Evolutionary conservation across 495 filamentous ascomycete species (phyloP).

Genomic region (Evernia prunastri): DNA sequence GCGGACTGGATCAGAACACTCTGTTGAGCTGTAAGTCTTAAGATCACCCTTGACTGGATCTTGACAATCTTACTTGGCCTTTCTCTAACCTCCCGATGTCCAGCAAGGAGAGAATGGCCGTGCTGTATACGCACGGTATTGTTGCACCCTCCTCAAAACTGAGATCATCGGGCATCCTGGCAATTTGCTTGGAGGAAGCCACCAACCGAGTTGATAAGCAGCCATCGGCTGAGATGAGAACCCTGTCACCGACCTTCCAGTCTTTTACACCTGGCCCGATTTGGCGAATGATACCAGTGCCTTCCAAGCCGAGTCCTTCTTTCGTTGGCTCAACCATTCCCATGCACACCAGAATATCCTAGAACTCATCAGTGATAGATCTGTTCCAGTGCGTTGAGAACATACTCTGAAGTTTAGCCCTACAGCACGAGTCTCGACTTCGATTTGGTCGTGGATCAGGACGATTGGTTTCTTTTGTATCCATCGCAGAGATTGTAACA

Average conservation of each 20-base stretch:
- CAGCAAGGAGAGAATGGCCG: conserved; percentile 29
- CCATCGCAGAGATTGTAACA: conserved; percentile 31
- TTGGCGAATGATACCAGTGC: neutral
- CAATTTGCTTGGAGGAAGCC: conserved; percentile 11
- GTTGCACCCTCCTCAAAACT: conserved; percentile 32
- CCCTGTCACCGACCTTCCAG: conserved; percentile 37
- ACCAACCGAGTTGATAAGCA: conserved; percentile 16
- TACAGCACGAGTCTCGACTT: conserved; percentile 30
- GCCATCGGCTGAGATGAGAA: conserved; percentile 21
- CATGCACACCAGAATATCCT: conserved; percentile 37
- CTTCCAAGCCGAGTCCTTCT: no score
- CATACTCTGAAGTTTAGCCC: conserved; percentile 41
- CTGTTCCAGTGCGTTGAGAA: neutral
- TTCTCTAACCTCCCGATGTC: conserved; percentile 22
- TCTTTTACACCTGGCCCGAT: conserved; percentile 35
- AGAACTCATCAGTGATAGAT: no score
- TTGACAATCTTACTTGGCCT: conserved; percentile 34
- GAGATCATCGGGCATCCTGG: conserved; percentile 27
- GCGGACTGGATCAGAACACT: conserved; percentile 38
- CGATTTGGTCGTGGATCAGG: conserved; percentile 35
- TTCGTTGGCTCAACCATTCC: conserved; percentile 29
- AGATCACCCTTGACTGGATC: no score
- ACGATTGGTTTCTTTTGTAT: conserved; percentile 25
- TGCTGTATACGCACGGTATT: conserved; percentile 28
- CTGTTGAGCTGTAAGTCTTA: conserved; percentile 32